Base-by-base conservation (phyloP, 1,139 yeast genomes). In the Hemisphaericaspora subhashii region DNA sequence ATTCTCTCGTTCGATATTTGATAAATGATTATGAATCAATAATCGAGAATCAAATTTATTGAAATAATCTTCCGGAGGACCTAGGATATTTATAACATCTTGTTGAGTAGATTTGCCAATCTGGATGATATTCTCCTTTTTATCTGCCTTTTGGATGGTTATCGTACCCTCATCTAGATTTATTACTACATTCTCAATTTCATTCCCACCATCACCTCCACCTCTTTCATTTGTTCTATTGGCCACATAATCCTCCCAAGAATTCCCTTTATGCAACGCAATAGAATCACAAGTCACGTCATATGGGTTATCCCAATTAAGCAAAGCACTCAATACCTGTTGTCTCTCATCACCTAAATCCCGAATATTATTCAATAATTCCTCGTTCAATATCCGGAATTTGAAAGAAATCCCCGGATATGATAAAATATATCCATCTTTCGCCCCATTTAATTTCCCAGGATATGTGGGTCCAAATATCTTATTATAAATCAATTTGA, bases 401-500 rank as follows among this genome's bases (percentile, higher is more conserved):
- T 60, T 63, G 53, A 79, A 79, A 0, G 76, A 61, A 2, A 79
- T 62, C 0, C 86, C 86, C 1, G 80, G 79, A 48, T 80, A 80
- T 26, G 78, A 71, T 22, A 80, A 57, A 5, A 67, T 55, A 45
- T 74, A 77, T n/a, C 44, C 40, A 0, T 41, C 38, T 9, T 42
- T 37, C 3, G 45, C 38, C 10, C 49, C 45, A 10, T 54, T 43
- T 13, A 66, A 47, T 35, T 49, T 57, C 0, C 86, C 86, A 0
- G 83, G 83, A 43, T 75, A 77, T 0, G 86, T 80, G 2, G 85
- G 85, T 0, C 86, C 86, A 55, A 81, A 77, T 2, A 72, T 63
- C 50, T 71, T 74, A 50, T 79, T 78, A 55, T 81, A 81, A 6
- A 80, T 65, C 23, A 63, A 57, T 37, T 69, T 71, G 42, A 77